Conservation (phyloP, 805 yeast species). For the Brettanomyces nanus region DNA sequence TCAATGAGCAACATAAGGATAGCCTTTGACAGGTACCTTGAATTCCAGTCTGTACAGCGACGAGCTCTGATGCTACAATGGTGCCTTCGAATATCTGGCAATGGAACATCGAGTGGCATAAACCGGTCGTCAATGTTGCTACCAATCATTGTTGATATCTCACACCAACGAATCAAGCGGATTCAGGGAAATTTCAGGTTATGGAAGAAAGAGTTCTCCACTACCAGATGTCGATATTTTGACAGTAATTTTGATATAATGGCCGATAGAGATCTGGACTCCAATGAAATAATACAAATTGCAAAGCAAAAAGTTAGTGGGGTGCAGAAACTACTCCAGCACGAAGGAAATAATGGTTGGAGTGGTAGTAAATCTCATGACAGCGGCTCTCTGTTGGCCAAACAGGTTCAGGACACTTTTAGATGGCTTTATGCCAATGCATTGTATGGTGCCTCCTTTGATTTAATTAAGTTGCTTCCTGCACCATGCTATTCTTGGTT, state of each 20-base stretch:
- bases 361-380: constrained; percentile 6
- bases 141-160: neutral
- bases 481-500: constrained; percentile 4
- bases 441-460: constrained; percentile 10
- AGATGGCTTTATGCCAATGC: constrained; percentile 16
- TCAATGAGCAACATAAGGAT: constrained; percentile 18
- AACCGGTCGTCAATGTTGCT: constrained; percentile 1
- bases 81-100: constrained; percentile 14
- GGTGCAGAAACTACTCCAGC: constrained; percentile 3
- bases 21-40: constrained; percentile 21
- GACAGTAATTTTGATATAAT: constrained; percentile 18
- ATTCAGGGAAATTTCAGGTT: constrained; percentile 4
- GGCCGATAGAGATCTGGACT: constrained; percentile 7
- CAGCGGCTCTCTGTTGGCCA: constrained; percentile 6
- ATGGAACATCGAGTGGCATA: neutral
- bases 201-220: constrained; percentile 15
- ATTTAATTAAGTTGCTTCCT: constrained; percentile 5
- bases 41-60: constrained; percentile 16
- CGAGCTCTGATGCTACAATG: constrained; percentile 22
- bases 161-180: neutral
- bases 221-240: constrained; percentile 16
- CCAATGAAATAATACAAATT: constrained; percentile 5
- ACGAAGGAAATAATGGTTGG: constrained; percentile 2
- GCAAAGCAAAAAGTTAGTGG: constrained; percentile 6
- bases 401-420: constrained; percentile 12